These are phyloP conservation scores for Flaveria robusta DNA, from an alignment of 129 eudicot genomes.

Conservation along the genomic window DNA sequence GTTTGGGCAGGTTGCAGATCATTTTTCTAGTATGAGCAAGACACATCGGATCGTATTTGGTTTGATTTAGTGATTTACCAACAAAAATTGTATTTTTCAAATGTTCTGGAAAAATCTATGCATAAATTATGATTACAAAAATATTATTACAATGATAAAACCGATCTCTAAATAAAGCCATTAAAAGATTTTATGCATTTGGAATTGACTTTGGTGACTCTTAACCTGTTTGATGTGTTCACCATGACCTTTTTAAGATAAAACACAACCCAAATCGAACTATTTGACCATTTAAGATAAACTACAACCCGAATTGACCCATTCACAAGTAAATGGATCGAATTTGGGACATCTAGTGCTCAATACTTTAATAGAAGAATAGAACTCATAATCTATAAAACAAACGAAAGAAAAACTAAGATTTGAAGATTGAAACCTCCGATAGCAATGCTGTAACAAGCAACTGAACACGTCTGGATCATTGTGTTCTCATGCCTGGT, in stretches of 20 bases:
- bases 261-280: not conserved
- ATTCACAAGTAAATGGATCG: not conserved
- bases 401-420: not conserved
- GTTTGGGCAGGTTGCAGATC: not conserved
- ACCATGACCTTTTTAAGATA: not conserved
- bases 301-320: not conserved
- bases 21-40: not conserved
- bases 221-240: not conserved
- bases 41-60: not conserved
- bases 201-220: not conserved
- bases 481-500: conserved; percentile 85
- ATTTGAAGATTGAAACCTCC: conserved; percentile 47
- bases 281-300: not conserved
- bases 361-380: not conserved
- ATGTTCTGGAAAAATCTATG: not conserved
- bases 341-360: not conserved
- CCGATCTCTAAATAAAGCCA: not conserved
- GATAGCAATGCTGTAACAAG: conserved; percentile 72
- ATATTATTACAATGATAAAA: not conserved
- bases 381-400: not conserved
- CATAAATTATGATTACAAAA: not conserved
- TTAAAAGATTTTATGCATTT: not conserved
- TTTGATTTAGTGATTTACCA: not conserved
- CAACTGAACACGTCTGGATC: conserved; percentile 86
- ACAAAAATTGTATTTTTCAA: not conserved